phyloP scores from a whole-genome alignment of 1,284 basidiomycete species.

The Trametes polyzona region DNA sequence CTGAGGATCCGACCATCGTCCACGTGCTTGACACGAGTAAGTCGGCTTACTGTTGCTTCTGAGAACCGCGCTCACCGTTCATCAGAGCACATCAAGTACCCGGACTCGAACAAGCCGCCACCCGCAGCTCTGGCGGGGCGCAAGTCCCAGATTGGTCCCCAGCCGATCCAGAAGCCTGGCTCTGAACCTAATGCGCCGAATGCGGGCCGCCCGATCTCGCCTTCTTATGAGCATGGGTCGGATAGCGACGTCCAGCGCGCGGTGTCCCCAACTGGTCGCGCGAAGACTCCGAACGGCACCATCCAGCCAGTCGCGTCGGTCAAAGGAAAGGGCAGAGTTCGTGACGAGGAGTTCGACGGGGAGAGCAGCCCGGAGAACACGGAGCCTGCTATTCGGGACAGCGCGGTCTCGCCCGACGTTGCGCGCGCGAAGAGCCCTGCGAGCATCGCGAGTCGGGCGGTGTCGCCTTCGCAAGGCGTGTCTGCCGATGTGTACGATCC shows the following conservation, averaged over 20 bases:
- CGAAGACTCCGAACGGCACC: constrained; percentile 50
- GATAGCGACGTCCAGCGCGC: constrained; percentile 64
- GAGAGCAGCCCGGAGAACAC: constrained; percentile 54
- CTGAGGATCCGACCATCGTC: constrained; percentile 83
- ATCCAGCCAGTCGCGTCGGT: constrained; percentile 33
- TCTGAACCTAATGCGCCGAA: constrained; percentile 49
- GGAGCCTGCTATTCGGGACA: constrained; percentile 46
- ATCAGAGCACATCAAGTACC: constrained; percentile 93
- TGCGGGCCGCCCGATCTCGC: constrained; percentile 49
- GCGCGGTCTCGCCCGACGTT: constrained; percentile 58
- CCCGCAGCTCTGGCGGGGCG: constrained; percentile 44
- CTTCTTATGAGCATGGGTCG: constrained; percentile 43
- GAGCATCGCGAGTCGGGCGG: constrained; percentile 48
- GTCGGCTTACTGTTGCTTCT: constrained; percentile 37
- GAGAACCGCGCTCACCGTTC: constrained; percentile 7
- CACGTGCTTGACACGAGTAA: constrained; percentile 93
- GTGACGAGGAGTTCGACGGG: constrained; percentile 59
- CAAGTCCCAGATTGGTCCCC: constrained; percentile 45
- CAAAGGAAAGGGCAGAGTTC: constrained; percentile 53
- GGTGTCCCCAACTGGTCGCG: constrained; percentile 57
- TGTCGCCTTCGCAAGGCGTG: constrained; percentile 53
- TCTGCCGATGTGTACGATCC: constrained; percentile 38
- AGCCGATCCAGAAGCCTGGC: constrained; percentile 29
- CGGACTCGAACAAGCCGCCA: constrained; percentile 63
- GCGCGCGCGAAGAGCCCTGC: constrained; percentile 64